A percentile compares a stretch with the other conserved stretches of the same genome.
These are phyloP conservation scores for Colletotrichum abscissum DNA, from an alignment of 2,329 filamentous ascomycete genomes.

Conservation along the genomic window DNA sequence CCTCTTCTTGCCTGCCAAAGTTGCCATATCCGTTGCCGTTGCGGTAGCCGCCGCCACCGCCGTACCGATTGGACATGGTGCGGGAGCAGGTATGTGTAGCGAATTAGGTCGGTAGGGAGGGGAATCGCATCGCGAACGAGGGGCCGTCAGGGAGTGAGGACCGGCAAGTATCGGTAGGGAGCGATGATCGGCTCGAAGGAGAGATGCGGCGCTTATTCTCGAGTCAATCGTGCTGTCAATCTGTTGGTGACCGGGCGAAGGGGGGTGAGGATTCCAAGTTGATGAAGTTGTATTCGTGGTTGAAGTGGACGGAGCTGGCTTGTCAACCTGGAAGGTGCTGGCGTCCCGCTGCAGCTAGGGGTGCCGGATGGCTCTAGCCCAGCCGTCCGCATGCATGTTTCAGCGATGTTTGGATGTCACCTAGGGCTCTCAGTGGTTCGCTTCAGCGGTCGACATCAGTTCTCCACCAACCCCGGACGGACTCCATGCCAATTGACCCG, in stretches of 20 bases:
- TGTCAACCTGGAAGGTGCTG: background rate
- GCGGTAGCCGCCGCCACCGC: constrained; percentile 51
- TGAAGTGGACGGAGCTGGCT: background rate
- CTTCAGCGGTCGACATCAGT: constrained; percentile 6
- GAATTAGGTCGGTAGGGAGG: constrained; percentile 20
- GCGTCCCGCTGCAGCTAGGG: constrained; percentile 25
- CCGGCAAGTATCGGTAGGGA: background rate
- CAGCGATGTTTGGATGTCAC: constrained; percentile 31
- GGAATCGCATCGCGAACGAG: constrained; percentile 30
- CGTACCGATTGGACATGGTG: constrained; percentile 37
- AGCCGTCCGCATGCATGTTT: constrained; percentile 33
- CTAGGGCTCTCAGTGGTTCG: constrained; percentile 20
- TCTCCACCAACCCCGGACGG: constrained; percentile 27
- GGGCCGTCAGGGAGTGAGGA: background rate
- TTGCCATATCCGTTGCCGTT: constrained; percentile 51
- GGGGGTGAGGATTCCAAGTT: background rate
- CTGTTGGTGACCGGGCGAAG: background rate
- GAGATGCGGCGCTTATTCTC: background rate
- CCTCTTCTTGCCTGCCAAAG: constrained; percentile 57
- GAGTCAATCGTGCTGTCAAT: background rate
- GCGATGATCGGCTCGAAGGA: background rate
- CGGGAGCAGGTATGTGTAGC: constrained; percentile 12
- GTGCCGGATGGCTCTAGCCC: constrained; percentile 9
- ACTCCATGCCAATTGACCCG: constrained; percentile 7
- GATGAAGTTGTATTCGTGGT: background rate